Base-by-base conservation (phyloP, 768 basidiomycete genomes). In the Tylopilus balloui region DNA sequence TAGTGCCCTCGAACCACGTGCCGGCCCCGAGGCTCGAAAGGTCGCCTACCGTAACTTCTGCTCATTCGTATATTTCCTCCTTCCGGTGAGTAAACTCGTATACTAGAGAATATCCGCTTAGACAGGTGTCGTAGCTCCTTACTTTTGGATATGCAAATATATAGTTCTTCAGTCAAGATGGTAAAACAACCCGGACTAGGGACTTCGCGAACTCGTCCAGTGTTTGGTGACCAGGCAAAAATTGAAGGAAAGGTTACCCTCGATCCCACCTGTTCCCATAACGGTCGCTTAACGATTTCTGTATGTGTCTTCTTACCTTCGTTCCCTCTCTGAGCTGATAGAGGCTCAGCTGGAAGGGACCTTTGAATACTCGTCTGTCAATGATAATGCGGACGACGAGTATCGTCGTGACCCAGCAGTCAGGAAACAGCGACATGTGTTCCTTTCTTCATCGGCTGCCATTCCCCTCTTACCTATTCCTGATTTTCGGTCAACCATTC, bases 171-270 rank as follows among this genome's bases (percentile, higher is more conserved):
- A n/a, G 66, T 84, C 11, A 80, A 78, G 59, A 62, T 74, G n/a
- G 66, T 73, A 9, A 65, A 63, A 14, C 57, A 60, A 17, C 40
- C 53, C 39, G 65, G 61, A 19, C 56, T 64, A 19, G 60, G 58
- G 23, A 51, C 23, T 32, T 54, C 59, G 14, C 62, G 60, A 11
- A 54, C 67, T 29, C 45, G 59, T 20, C 75, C 84, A 2, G 80
- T 86, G 4, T 87, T 83, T 54, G 74, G 77, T 28, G 76, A 80
- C 44, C 73, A 77, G 39, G 83, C 85, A 59, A 76, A 71, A 52
- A 71, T 88, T 14, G 71, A 73, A 53, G 86, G 86, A 28, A 78
- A 73, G 46, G 74, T 87, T 13, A 71, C 73, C 15, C 73, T 88
- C 1, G 79, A 82, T 56, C 70, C 77, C 12, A 74, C 59, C 50